These are phyloP conservation scores for Solanum appendiculatum DNA, from an alignment of 257 asterid species.

Conservation along the genomic window DNA sequence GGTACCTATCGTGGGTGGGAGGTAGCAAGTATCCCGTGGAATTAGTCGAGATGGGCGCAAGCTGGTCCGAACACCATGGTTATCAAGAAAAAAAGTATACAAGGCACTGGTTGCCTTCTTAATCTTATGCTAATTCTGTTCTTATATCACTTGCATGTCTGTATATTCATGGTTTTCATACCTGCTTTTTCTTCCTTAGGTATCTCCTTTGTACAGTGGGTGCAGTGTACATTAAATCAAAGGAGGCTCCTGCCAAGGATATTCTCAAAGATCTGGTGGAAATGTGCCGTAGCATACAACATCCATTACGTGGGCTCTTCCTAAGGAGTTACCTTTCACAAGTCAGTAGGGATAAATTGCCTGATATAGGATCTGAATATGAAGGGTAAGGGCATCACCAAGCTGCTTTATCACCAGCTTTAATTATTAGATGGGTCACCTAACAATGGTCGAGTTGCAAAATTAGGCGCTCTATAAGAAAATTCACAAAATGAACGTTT, in stretches of 20 bases:
- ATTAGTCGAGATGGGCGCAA: not conserved
- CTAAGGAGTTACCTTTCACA: conserved; percentile 95
- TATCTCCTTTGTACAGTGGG: conserved; percentile 97
- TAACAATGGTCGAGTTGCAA: not conserved
- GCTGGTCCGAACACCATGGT: not conserved
- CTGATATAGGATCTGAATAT: conserved; percentile 93
- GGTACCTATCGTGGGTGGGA: not conserved
- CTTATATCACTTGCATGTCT: not conserved
- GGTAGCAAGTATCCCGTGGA: not conserved
- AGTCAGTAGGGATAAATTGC: conserved; percentile 95
- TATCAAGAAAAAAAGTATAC: not conserved
- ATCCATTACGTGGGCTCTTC: conserved; percentile 96
- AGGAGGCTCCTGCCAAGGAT: conserved; percentile 99
- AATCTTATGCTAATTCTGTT: not conserved
- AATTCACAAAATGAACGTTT: not conserved
- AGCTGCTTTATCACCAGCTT: not conserved
- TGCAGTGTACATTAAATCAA: conserved; percentile 84
- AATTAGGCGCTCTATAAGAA: not conserved
- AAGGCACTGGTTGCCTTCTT: not conserved
- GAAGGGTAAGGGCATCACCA: conserved; percentile 68
- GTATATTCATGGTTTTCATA: not conserved
- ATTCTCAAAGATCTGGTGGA: conserved; percentile 96
- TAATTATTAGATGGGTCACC: not conserved
- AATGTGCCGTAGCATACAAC: conserved; percentile 96
- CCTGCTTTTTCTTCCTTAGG: conserved; percentile 31